Evolutionary conservation across 2,329 filamentous ascomycete genomes (phyloP).

Genomic region (Colletotrichum cordylinicola): DNA sequence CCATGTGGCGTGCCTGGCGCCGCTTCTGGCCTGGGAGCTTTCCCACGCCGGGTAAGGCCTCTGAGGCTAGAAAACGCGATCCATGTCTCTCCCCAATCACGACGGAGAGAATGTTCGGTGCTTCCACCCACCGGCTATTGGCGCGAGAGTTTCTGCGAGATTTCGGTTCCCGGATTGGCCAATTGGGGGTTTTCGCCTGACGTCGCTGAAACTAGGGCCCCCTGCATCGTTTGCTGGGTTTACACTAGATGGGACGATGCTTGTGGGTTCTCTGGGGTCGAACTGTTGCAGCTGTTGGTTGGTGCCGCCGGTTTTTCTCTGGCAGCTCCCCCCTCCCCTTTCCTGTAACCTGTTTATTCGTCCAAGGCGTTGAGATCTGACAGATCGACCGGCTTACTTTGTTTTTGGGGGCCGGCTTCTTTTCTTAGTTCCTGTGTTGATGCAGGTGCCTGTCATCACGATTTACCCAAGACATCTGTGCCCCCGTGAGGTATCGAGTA

Average conservation of each 20-base stretch:
- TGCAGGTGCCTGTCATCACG: neutral
- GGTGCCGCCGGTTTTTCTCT: neutral
- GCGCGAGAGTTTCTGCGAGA: constrained; percentile 17
- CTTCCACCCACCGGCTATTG: constrained; percentile 10
- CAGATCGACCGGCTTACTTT: neutral
- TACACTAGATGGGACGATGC: constrained; percentile 2
- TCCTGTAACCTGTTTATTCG: neutral
- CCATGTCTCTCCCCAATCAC: constrained; percentile 5
- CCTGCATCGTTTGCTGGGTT: neutral
- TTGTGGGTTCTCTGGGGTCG: constrained; percentile 8
- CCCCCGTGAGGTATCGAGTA: neutral
- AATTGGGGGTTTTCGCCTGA: neutral
- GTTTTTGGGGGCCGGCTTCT: neutral
- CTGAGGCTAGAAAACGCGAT: neutral
- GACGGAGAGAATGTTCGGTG: neutral
- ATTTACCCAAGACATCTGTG: neutral
- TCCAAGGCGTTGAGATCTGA: neutral
- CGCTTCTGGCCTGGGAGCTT: neutral
- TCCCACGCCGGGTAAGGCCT: neutral
- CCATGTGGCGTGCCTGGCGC: constrained; percentile 13
- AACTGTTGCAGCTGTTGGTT: neutral
- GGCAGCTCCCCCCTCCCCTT: neutral
- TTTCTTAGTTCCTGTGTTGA: neutral
- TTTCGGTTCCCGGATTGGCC: neutral
- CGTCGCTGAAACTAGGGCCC: constrained; percentile 5